phyloP scores from a whole-genome alignment of 2,329 filamentous ascomycete species.

The Phaeophleospora eucalypticola region DNA sequence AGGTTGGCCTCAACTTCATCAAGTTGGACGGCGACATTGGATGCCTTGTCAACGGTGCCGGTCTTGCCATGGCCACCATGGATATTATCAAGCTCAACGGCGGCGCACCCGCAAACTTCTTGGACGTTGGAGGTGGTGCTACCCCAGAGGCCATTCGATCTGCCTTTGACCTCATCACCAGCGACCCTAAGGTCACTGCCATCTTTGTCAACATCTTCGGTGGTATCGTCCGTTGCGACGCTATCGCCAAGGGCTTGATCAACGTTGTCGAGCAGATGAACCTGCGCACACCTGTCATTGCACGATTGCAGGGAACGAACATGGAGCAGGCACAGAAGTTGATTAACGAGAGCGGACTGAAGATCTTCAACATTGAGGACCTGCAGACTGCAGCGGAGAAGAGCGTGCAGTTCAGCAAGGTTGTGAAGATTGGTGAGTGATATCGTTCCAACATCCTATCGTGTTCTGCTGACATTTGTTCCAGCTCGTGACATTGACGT shows the following conservation, averaged over 20 bases:
- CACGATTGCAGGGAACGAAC: conserved; percentile 96
- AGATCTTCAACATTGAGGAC: conserved; percentile 99
- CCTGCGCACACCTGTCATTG: conserved; percentile 94
- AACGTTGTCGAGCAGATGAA: conserved; percentile 92
- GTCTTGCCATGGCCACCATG: conserved; percentile 99
- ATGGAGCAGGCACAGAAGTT: conserved; percentile 87
- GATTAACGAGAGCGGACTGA: conserved; percentile 95
- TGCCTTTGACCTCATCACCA: conserved; percentile 98
- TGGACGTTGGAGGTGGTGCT: conserved; percentile 96
- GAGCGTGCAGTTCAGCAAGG: conserved; percentile 97
- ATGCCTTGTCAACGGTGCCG: conserved; percentile 97
- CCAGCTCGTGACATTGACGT: conserved; percentile 92
- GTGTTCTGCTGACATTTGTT: conserved; percentile 22
- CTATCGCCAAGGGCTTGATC: conserved; percentile 93
- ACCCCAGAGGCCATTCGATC: conserved; percentile 95
- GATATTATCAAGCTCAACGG: conserved; percentile 99
- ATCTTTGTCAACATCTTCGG: conserved; percentile 99
- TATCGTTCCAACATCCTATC: conserved; percentile 1
- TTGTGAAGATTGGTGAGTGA: conserved; percentile 89
- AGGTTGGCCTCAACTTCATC: conserved; percentile 97
- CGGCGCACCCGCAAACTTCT: conserved; percentile 93
- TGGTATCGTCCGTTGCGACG: conserved; percentile 95
- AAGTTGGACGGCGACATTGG: conserved; percentile 99
- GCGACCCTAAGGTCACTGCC: conserved; percentile 94
- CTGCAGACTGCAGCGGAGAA: conserved; percentile 96